Conservation (phyloP, 768 basidiomycete species). For the Leccinum disarticulatum region DNA sequence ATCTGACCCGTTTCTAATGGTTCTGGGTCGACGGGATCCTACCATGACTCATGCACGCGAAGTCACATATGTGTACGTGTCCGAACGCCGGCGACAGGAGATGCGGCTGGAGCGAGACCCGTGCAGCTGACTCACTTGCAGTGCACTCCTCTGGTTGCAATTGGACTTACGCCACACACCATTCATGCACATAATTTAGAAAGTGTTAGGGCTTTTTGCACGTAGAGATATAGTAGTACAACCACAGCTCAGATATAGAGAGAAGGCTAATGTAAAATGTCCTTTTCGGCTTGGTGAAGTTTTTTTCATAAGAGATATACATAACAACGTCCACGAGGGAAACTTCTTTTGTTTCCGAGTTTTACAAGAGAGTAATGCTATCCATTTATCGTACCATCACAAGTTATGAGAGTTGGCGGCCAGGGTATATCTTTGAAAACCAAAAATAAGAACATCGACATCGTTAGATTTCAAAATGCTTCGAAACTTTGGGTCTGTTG, state of each 20-base stretch:
- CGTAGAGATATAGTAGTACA: not conserved
- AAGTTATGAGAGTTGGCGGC: conserved; percentile 1
- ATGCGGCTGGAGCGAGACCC: not conserved
- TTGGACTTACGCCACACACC: not conserved
- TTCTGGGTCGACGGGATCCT: conserved; percentile 1
- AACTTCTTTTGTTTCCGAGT: not conserved
- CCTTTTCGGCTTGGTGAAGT: not conserved
- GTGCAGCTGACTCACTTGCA: not conserved
- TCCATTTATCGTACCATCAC: conserved; percentile 19
- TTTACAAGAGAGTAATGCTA: conserved; percentile 14
- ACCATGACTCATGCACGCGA: conserved; percentile 1
- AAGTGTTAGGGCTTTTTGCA: not conserved
- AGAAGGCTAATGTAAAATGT: not conserved
- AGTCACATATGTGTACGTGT: not conserved
- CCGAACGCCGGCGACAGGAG: not conserved
- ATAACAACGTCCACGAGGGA: conserved; percentile 12
- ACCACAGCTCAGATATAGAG: not conserved
- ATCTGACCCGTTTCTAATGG: conserved; percentile 63
- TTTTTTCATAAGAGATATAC: not conserved
- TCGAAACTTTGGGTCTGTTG: not conserved
- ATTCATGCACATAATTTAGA: conserved; percentile 9
- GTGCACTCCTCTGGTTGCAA: not conserved
- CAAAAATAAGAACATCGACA: conserved; percentile 11
- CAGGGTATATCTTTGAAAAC: conserved; percentile 10
- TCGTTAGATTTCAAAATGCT: conserved; percentile 3